Evolutionary conservation across 768 basidiomycete species (phyloP), one percentile per base, ranked within the genome.

Genomic region (Panellus pusillus): DNA sequence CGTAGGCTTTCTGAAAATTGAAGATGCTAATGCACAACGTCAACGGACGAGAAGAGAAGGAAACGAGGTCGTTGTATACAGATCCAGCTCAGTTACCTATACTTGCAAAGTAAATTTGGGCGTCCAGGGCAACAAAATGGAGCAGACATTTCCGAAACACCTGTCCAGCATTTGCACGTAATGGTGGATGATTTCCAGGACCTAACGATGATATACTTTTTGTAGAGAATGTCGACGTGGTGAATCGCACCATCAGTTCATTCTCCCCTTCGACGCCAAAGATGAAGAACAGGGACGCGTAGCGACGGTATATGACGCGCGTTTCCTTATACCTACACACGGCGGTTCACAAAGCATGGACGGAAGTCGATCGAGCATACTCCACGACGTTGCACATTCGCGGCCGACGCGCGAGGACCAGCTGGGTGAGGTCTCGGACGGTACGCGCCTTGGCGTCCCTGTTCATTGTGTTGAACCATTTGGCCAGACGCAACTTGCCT

Each of bases 361-460:
- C 24, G 24, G 24, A 24, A 2, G 24, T 24, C 6, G 24, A 24
- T 24, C 3, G 24, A 24, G 24, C 52, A 43, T 39, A 57, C 52
- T 98, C 96, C 37, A 98, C 71, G 65, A 98, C 89, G 72, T 98
- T 98, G 68, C 93, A 97, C 92, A 93, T 95, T 50, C 89, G 79
- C 45, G 90, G 91, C 54, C 90, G 79, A 46, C 96, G 81, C 47
- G 87, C 90, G 41, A 96, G 77, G 28, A 98, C 93, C 32, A 97
- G 80, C 70, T 94, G 92, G 1, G 93, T 95, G 28, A 98, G 89
- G 66, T 98, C 96, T 72, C 93, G 94, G 59, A 97, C 86, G 65
- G 96, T 93, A 80, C 94, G 96, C 50, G 81, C 79, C 70, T 93
- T 95, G 32, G 76, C 74, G 70, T 93, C 92, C 18, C 86, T 76